These are phyloP conservation scores for Bimuria novae-zelandiae DNA, from an alignment of 2,329 filamentous ascomycete genomes.

Conservation along the genomic window DNA sequence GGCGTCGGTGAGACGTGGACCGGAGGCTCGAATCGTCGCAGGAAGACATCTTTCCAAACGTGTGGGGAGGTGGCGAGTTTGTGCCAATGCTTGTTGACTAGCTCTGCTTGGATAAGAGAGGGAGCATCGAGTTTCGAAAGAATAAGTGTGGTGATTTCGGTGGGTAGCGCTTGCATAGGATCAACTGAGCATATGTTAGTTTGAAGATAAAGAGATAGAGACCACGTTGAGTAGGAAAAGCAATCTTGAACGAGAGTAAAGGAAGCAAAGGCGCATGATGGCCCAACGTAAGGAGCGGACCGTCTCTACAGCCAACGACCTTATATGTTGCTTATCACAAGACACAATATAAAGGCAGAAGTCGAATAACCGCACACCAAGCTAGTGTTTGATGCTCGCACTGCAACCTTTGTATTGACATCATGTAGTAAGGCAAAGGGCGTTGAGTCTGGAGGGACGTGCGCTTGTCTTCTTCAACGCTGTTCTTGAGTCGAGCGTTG, in stretches of 20 bases:
- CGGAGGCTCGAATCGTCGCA: constrained; percentile 56
- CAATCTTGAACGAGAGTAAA: too few relatives aligned
- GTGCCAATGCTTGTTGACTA: constrained; percentile 63
- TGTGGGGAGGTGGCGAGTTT: constrained; percentile 59
- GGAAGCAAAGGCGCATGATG: too few relatives aligned
- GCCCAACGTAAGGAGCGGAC: too few relatives aligned
- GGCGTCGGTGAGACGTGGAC: constrained; percentile 52
- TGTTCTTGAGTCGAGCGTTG: too few relatives aligned
- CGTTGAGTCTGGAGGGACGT: too few relatives aligned
- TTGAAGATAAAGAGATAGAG: neutral
- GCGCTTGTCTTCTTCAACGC: too few relatives aligned
- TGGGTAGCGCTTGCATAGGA: constrained; percentile 59
- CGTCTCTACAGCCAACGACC: too few relatives aligned
- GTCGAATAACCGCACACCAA: too few relatives aligned
- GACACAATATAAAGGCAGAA: constrained; percentile 3
- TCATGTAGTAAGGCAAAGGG: too few relatives aligned
- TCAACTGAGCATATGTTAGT: constrained; percentile 47
- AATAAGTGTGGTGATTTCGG: constrained; percentile 63
- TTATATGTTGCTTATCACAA: too few relatives aligned
- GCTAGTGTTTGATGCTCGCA: too few relatives aligned
- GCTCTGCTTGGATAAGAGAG: constrained; percentile 60
- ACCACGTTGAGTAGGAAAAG: neutral
- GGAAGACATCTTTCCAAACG: constrained; percentile 67
- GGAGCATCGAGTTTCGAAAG: constrained; percentile 63
- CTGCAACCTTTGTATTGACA: too few relatives aligned